Base-by-base conservation (phyloP, 805 yeast species). In the Kuraishia cidri region DNA sequence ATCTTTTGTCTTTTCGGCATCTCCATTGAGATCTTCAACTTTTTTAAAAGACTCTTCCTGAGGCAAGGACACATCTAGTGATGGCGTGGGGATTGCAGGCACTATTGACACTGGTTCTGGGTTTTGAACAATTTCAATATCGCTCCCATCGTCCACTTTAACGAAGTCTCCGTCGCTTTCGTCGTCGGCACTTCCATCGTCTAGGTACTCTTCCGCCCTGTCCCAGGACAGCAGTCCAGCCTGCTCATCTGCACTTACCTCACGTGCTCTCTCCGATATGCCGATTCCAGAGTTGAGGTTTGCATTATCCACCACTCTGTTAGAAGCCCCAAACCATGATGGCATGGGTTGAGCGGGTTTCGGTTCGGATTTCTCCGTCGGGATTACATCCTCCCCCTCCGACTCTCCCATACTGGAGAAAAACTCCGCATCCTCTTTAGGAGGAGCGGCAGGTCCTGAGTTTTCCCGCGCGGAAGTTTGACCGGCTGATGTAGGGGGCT, bases 171-270 rank as follows among this genome's bases (percentile, higher is more conserved):
- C 32, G 24, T 40, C 50, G 13, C 38, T 45, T 12, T 39, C 41
- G 9, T 40, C 46, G 6, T 22, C 35, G 8, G 20, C 32, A 14
- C 19, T 30, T 10, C 20, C 35, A 5, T 14, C 13, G 13, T 34
- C 39, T 26, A 8, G 29, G 14, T 35, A 32, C 11, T 28, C 12
- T 12, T 27, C 38, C 11, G 21, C 32, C 17, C 22, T 76, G 26
- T 52, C 50, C 69, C 73, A 73, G 0, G 76, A 55, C 4, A 73
- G 58, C 31, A 75, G 46, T 0, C 78, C 79, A 1, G 63, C 67
- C 28, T 56, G 54, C 36, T 68, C 72, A 30, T 65, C 68, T 19
- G 58, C 64, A 3, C 60, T 53, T 7, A 15, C 7, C 17, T 21
- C 24, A 4, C 32, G 20, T 6, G 13, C 15, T 17, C 27, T 4